These are phyloP conservation scores for Lentinula sp. DNA, from an alignment of 768 basidiomycete genomes.

Conservation along the genomic window DNA sequence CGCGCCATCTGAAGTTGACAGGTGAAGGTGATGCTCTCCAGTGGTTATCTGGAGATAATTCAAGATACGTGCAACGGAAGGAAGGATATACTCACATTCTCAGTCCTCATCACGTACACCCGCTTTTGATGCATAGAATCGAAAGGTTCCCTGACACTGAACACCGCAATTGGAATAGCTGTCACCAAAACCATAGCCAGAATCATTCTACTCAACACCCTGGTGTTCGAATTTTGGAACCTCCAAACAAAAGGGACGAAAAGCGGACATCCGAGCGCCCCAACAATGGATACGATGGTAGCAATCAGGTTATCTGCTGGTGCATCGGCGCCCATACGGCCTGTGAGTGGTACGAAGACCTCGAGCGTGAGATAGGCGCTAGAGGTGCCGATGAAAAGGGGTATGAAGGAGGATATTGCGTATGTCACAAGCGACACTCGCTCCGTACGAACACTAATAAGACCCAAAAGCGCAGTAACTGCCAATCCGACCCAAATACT, in stretches of 20 bases:
- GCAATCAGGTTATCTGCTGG: constrained; percentile 90
- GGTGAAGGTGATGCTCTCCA: constrained; percentile 66
- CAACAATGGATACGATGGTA: constrained; percentile 56
- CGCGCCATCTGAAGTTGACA: constrained; percentile 79
- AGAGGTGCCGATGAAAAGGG: not conserved
- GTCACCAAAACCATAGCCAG: constrained; percentile 41
- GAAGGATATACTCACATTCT: constrained; percentile 52
- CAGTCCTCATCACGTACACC: constrained; percentile 75
- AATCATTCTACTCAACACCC: constrained; percentile 17
- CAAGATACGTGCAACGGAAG: constrained; percentile 27
- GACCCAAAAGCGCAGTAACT: constrained; percentile 43
- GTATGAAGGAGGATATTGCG: not conserved
- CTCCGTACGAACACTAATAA: constrained; percentile 37
- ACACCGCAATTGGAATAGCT: constrained; percentile 50
- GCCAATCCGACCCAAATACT: constrained; percentile 54
- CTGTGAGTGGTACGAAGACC: constrained; percentile 87
- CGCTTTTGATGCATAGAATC: constrained; percentile 86
- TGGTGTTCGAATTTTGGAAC: constrained; percentile 23
- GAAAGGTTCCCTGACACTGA: constrained; percentile 58
- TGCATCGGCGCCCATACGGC: constrained; percentile 74
- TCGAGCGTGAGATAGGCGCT: constrained; percentile 27
- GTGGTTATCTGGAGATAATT: constrained; percentile 41
- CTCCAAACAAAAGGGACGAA: constrained; percentile 68
- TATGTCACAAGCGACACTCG: not conserved
- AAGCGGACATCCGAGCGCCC: constrained; percentile 51